Evolutionary conservation across 1,284 basidiomycete genomes (phyloP), one percentile per base, ranked within the genome.

Genomic region (Cryptococcus sp.): DNA sequence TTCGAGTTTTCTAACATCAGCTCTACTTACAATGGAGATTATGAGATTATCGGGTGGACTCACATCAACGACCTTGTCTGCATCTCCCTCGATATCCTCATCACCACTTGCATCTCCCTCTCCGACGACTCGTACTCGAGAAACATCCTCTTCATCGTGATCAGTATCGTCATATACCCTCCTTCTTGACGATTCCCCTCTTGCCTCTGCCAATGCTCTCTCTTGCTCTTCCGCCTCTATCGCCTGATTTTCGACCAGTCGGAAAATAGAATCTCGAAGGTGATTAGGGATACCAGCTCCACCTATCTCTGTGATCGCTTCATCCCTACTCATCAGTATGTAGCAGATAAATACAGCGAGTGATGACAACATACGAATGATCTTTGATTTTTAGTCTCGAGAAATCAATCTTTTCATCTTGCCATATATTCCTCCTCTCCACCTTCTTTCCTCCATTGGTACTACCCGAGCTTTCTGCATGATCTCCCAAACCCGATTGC

Each of bases 191-290:
- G 28, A 11, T n/a, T 53, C 14, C 4, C 36, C 58, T 18, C 53
- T 59, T 13, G 69, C 49, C 62, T 74, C 69, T 7, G 58, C 60
- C n/a, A 71, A 62, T 5, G 70, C 75, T 3, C 75, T 74, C 9
- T 78, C 79, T 1, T 82, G 81, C 16, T 84, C 63, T 62, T 87
- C 87, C 16, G 85, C 85, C 50, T 86, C 85, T 52, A 83, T 84
- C 52, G 66, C 78, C 47, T 88, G 81, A 21, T 78, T 82, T 62
- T 89, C 85, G 0, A 83, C 85, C 2, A 87, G 80, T 22, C 87
- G 82, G 14, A 91, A 78, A 59, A 91, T 85, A 52, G 85, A 85
- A 0, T 82, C 82, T 64, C 91, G 90, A 80, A 91, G 85, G 61
- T 85, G 79, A 43, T 85, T 84, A 3, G 84, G 80, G 61, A 84